Conservation (phyloP, 2,329 filamentous ascomycete genomes). For the Scytalidium lignicola region DNA sequence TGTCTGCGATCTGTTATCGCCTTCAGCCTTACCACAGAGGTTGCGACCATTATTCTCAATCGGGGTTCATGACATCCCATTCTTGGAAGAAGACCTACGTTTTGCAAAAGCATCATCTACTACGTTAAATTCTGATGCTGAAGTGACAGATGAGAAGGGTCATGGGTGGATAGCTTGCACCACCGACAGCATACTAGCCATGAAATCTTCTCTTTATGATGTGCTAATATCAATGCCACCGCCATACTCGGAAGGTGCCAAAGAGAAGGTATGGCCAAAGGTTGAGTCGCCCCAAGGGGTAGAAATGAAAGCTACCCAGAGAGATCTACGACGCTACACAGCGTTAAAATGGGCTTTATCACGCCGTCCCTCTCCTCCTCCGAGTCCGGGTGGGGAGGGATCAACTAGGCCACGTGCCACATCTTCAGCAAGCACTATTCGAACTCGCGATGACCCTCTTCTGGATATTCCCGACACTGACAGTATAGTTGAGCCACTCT, state of each 20-base stretch:
- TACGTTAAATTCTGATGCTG: conserved; percentile 29
- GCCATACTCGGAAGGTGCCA: conserved; percentile 49
- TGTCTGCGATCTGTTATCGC: conserved; percentile 63
- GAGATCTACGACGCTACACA: conserved; percentile 77
- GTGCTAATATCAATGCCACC: conserved; percentile 79
- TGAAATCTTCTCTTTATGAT: conserved; percentile 85
- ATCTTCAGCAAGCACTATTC: conserved; percentile 15
- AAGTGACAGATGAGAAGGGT: conserved; percentile 41
- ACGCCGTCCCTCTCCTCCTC: conserved; percentile 25
- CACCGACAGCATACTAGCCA: conserved; percentile 85
- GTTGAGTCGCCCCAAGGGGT: conserved; percentile 62
- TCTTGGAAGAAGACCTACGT: conserved; percentile 60
- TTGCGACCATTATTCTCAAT: conserved; percentile 85
- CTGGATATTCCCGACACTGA: conserved; percentile 45
- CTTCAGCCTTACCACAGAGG: conserved; percentile 56
- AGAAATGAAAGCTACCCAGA: conserved; percentile 77
- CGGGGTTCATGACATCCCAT: conserved; percentile 86
- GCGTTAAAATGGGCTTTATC: conserved; percentile 61
- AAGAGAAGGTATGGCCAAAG: conserved; percentile 66
- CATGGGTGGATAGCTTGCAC: conserved; percentile 90
- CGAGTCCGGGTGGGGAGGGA: conserved; percentile 6
- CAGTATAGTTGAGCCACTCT: conserved; percentile 55
- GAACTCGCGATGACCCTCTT: conserved; percentile 31
- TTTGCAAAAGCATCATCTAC: conserved; percentile 33
- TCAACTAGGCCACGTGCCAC: conserved; percentile 18